phyloP scores from a whole-genome alignment of 2,329 filamentous ascomycete species.

The Cercospora sp. region DNA sequence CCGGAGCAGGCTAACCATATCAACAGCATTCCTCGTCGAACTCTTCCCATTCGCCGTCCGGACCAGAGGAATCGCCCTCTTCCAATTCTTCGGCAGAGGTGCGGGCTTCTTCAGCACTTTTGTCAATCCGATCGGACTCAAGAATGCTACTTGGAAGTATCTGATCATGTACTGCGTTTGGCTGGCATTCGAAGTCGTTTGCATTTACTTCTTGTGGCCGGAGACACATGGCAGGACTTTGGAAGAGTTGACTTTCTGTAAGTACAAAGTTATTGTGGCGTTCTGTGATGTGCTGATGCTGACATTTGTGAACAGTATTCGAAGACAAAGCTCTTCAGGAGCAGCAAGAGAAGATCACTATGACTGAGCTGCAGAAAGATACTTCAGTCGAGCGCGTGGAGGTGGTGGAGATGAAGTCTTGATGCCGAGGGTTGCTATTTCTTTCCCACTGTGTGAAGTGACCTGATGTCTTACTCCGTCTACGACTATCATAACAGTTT shows the following conservation, averaged over 20 bases:
- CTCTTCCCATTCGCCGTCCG: conserved; percentile 60
- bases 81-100: conserved; percentile 56
- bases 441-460: neutral
- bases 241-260: conserved; percentile 51
- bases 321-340: conserved; percentile 32
- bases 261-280: conserved; percentile 22
- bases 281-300: neutral
- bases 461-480: neutral
- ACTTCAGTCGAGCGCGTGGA: neutral
- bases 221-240: conserved; percentile 47
- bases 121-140: conserved; percentile 50
- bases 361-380: neutral
- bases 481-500: neutral
- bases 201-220: conserved; percentile 50
- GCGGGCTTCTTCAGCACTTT: conserved; percentile 54
- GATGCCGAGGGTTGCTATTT: neutral
- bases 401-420: neutral
- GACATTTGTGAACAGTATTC: conserved; percentile 10
- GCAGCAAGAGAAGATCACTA: conserved; percentile 11
- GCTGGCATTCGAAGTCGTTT: conserved; percentile 45
- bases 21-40: conserved; percentile 55
- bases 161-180: conserved; percentile 48
- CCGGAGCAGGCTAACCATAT: neutral
- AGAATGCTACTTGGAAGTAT: conserved; percentile 48
- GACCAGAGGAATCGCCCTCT: conserved; percentile 59